Evolutionary conservation across 1,284 basidiomycete genomes (phyloP).

Genomic region (Gymnopus androsaceus): DNA sequence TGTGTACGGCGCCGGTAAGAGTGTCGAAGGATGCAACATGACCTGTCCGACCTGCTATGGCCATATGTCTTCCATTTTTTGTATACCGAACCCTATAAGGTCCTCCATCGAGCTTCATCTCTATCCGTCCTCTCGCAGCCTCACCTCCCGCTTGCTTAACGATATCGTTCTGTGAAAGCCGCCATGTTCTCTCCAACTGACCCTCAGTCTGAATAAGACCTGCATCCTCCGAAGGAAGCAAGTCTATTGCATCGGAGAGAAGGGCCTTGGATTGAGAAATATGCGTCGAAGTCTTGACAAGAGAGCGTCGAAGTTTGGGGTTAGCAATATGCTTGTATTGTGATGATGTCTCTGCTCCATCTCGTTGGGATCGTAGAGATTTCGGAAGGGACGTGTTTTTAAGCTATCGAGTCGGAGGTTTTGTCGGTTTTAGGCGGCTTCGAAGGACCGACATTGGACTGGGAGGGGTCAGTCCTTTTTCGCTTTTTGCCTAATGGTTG

Average conservation of each 20-base stretch:
- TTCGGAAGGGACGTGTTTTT: constrained; percentile 58
- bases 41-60: constrained; percentile 80
- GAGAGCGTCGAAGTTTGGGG: constrained; percentile 72
- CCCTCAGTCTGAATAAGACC: constrained; percentile 76
- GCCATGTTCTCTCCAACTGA: constrained; percentile 88
- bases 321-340: constrained; percentile 69
- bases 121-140: constrained; percentile 74
- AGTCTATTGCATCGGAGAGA: constrained; percentile 64
- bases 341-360: constrained; percentile 33
- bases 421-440: constrained; percentile 31
- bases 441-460: constrained; percentile 24
- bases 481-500: constrained; percentile 47
- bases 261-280: constrained; percentile 57
- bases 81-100: constrained; percentile 85
- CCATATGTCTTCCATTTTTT: constrained; percentile 87
- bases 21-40: constrained; percentile 97
- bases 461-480: constrained; percentile 22
- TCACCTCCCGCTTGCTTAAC: constrained; percentile 69
- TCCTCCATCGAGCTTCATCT: constrained; percentile 87
- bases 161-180: constrained; percentile 84
- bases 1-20: constrained; percentile 85
- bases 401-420: constrained; percentile 61
- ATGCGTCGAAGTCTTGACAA: constrained; percentile 62
- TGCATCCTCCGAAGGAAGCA: constrained; percentile 58
- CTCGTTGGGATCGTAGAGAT: constrained; percentile 55